phyloP scores from a whole-genome alignment of 768 basidiomycete species.

The Suillus occidentalis region DNA sequence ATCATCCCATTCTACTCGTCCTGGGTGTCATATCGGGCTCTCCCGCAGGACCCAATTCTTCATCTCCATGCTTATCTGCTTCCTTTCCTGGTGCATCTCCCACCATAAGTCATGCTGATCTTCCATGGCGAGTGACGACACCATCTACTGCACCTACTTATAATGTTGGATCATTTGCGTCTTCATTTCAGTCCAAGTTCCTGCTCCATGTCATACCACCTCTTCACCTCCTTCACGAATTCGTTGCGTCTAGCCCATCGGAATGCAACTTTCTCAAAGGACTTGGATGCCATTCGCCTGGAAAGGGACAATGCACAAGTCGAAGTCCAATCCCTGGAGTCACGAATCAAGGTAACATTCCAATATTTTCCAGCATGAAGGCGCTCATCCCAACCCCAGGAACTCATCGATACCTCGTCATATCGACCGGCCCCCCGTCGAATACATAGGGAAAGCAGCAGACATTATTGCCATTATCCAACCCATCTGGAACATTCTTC shows the following conservation, averaged over 20 bases:
- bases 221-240: slow-evolving; percentile 63
- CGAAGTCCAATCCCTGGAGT: slow-evolving; percentile 40
- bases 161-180: slow-evolving; percentile 34
- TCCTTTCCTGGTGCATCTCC: slow-evolving; percentile 17
- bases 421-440: slow-evolving; percentile 27
- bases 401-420: slow-evolving; percentile 18
- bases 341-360: slow-evolving; percentile 37
- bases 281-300: slow-evolving; percentile 52
- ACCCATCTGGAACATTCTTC: slow-evolving; percentile 79
- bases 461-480: slow-evolving; percentile 62
- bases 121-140: slow-evolving; percentile 49
- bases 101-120: slow-evolving; percentile 29
- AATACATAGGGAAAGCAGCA: slow-evolving; percentile 45
- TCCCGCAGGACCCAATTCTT: slow-evolving; percentile 43
- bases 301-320: slow-evolving; percentile 52
- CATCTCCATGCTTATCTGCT: slow-evolving; percentile 14
- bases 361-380: background rate
- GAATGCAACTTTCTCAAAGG: slow-evolving; percentile 47
- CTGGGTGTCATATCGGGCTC: too few relatives aligned
- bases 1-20: too few relatives aligned
- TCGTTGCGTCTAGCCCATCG: slow-evolving; percentile 39
- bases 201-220: slow-evolving; percentile 87
- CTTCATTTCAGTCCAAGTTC: slow-evolving; percentile 57
- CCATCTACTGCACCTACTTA: slow-evolving; percentile 45
- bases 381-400: slow-evolving; percentile 20